phyloP scores from a whole-genome alignment of 202 grass and related monocot species.

The Cymbopogon flexuosus region DNA sequence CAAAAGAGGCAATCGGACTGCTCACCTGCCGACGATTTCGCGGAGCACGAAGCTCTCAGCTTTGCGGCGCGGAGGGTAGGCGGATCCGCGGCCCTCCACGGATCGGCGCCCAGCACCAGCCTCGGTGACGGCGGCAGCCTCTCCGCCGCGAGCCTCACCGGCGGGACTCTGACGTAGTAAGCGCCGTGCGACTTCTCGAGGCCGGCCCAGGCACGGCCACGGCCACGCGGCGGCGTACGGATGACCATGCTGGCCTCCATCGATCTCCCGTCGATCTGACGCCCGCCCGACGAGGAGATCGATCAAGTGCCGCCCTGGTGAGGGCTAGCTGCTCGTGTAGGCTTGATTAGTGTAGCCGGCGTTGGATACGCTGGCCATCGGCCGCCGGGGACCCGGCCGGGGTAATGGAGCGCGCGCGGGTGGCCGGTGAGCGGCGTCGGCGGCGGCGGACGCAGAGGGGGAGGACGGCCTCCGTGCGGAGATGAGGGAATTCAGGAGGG shows the following conservation, averaged over 20 bases:
- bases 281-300: neutral
- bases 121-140: neutral
- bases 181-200: constrained; percentile 7
- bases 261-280: constrained; percentile 27
- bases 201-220: constrained; percentile 22
- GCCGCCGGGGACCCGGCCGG: neutral
- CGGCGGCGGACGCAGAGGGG: neutral
- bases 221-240: constrained; percentile 22
- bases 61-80: constrained; percentile 4
- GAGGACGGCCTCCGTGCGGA: neutral
- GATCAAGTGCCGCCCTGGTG: no score
- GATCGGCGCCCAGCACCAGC: neutral
- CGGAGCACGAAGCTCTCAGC: constrained; percentile 33
- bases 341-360: neutral
- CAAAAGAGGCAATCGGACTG: neutral
- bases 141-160: neutral
- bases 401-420: neutral
- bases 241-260: constrained; percentile 43
- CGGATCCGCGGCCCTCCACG: constrained; percentile 7
- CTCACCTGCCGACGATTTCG: constrained; percentile 43
- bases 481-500: neutral
- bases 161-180: neutral
- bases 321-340: neutral
- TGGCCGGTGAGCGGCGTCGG: neutral
- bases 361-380: constrained; percentile 7